Conservation (phyloP, 805 yeast species). For the Saccharomycopsis javanensis region DNA sequence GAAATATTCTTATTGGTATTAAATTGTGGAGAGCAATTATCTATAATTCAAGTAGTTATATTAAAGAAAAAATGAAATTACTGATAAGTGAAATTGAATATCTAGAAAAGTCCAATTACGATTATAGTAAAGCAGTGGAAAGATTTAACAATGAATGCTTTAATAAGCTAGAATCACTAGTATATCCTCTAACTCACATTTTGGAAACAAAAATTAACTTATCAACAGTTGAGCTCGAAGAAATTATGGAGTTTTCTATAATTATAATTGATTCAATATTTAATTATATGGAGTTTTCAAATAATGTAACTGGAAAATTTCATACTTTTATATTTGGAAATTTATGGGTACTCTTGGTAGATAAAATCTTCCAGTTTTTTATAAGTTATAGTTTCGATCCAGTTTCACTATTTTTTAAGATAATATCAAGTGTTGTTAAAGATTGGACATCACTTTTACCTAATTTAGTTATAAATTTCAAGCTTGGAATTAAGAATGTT, state of each 20-base stretch:
- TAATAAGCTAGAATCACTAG: background rate
- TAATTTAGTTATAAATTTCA: background rate
- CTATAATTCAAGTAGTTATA: background rate
- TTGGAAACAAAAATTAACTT: background rate
- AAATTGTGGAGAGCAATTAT: background rate
- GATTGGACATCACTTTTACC: background rate
- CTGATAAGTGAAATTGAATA: background rate
- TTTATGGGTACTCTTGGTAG: background rate
- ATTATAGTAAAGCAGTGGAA: background rate
- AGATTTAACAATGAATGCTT: background rate
- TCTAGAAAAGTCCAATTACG: background rate
- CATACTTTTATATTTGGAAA: background rate
- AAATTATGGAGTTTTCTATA: background rate
- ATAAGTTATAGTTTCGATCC: background rate
- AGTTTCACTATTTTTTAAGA: background rate
- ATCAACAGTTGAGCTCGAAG: background rate
- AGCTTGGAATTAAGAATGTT: background rate
- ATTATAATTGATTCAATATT: background rate
- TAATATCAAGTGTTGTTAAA: background rate
- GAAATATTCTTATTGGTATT: background rate
- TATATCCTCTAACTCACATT: background rate
- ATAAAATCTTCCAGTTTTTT: background rate
- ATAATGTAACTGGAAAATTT: background rate
- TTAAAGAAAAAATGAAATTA: constrained; percentile 1
- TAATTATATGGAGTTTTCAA: background rate